Evolutionary conservation across 768 basidiomycete genomes (phyloP), one percentile per base, ranked within the genome.

Genomic region (Suillus placidus): DNA sequence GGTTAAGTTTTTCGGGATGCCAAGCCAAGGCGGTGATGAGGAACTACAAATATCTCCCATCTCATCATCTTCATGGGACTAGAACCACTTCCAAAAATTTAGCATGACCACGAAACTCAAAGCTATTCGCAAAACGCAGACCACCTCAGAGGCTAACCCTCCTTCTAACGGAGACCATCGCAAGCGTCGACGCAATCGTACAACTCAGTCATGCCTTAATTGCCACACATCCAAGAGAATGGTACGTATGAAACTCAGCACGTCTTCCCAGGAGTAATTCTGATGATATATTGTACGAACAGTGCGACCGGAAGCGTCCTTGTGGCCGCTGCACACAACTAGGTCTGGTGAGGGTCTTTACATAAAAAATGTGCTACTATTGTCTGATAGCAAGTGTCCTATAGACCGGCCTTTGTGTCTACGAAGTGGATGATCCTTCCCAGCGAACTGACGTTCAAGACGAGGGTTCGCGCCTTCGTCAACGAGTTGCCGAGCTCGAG

Each of bases 381-480:
- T 71, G 69, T 55, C 23, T 62, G n/a, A 42, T 20, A 35, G 58
- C 61, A 20, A 32, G 14, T 57, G 23, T 47, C 42, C n/a, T 54
- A 51, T 68, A 92, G 90, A 93, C 90, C 57, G 92, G 91, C 1
- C 80, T 92, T 5, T 94, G 92, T 72, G 89, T 93, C 12, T 94
- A 94, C 70, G 91, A 94, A 74, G 86, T 93, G 8, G 92, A 93
- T 70, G 90, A 92, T 70, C 88, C 89, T 32, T 85, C 76, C 66
- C 85, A 87, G 74, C 82, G 85, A 71, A 79, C 77, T 14, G 73
- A 79, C 60, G 71, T 76, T 12, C 84, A 85, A 66, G 89, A 89
- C 64, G 92, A 93, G 73, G 82, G 82, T 52, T 82, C 86, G 40
- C 83, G 88, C 43, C 81, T 94, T 26, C 83, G 91, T 62, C 86